Evolutionary conservation across 257 asterid species (phyloP).

Genomic region (Anisodus tanguticus): DNA sequence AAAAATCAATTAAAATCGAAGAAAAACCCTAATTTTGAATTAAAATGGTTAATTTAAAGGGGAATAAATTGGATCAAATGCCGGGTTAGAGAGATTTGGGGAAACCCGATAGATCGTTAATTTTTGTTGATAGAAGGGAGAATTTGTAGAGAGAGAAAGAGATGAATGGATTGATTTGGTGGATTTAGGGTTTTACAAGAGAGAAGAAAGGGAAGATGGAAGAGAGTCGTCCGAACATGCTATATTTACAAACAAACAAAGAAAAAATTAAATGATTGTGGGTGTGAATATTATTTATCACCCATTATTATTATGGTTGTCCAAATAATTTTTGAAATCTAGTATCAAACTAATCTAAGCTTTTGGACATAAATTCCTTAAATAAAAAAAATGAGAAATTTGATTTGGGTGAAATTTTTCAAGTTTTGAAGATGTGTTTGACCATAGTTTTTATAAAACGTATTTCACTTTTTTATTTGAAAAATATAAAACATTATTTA

Average conservation of each 20-base stretch:
- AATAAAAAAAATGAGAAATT: too few species aligned
- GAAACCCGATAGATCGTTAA: background rate
- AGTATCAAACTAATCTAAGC: too few species aligned
- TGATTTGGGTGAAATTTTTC: too few species aligned
- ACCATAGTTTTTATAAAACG: too few species aligned
- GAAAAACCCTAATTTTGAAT: slow-evolving; percentile 14
- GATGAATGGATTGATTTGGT: slow-evolving; percentile 23
- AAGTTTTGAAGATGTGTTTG: too few species aligned
- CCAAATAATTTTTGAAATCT: background rate
- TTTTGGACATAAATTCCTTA: too few species aligned
- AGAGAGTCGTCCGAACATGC: slow-evolving; percentile 15
- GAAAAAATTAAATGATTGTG: too few species aligned
- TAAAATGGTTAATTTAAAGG: background rate
- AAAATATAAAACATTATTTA: too few species aligned
- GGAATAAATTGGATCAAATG: background rate
- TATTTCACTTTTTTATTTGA: too few species aligned
- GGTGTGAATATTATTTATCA: too few species aligned
- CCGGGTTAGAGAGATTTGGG: background rate
- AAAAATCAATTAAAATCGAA: slow-evolving; percentile 31
- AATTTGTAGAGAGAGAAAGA: background rate
- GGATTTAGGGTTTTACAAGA: slow-evolving; percentile 53
- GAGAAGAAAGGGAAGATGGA: slow-evolving; percentile 9
- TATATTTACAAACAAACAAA: too few species aligned
- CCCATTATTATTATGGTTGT: background rate
- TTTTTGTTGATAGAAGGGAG: background rate